phyloP scores from a whole-genome alignment of 257 asterid genomes.

The Nicotiana otophora region DNA sequence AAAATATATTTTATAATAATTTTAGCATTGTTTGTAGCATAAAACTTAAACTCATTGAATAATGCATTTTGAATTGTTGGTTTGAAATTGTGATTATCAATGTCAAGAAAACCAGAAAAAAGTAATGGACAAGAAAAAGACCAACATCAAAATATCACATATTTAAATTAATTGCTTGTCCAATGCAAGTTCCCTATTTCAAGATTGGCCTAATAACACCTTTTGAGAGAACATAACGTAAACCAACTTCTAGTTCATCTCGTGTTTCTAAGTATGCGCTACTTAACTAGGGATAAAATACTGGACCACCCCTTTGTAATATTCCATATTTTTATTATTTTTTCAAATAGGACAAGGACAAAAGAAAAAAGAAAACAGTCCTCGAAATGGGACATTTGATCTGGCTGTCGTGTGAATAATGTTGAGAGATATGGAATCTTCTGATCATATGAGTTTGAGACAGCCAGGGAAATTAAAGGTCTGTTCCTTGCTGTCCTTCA shows the following conservation, averaged over 20 bases:
- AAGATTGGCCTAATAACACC: not conserved
- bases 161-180: not conserved
- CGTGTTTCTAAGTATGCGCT: not conserved
- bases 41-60: not conserved
- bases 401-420: conserved; percentile 43
- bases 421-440: conserved; percentile 6
- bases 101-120: not conserved
- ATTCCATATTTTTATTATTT: not conserved
- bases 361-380: not conserved
- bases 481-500: conserved; percentile 41
- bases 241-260: not conserved
- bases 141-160: not conserved
- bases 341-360: not conserved
- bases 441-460: conserved; percentile 3
- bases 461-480: conserved; percentile 27
- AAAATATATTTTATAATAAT: no score
- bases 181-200: not conserved
- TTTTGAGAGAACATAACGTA: not conserved
- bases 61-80: not conserved
- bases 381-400: conserved; percentile 41
- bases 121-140: not conserved
- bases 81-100: not conserved
- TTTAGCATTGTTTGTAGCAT: not conserved
- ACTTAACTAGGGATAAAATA: not conserved
- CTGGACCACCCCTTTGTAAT: not conserved